phyloP scores from a whole-genome alignment of 495 filamentous ascomycete species.

The Chlorociboria aeruginascens region DNA sequence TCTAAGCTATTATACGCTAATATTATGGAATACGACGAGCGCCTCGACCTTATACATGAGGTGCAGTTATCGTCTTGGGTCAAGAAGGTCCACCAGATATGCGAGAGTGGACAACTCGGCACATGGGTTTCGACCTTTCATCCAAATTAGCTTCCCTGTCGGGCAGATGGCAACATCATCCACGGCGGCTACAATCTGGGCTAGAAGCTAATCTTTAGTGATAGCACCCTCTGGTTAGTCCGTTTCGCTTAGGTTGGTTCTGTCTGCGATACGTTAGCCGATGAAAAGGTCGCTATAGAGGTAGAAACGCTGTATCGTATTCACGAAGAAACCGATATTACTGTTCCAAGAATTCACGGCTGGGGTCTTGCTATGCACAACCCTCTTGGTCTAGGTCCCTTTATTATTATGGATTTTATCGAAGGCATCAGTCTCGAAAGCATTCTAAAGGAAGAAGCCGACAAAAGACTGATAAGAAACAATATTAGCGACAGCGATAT shows the following conservation, averaged over 20 bases:
- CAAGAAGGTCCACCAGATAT: slow-evolving; percentile 22
- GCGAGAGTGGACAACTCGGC: slow-evolving; percentile 3
- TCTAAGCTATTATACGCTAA: not conserved
- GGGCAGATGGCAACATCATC: not conserved
- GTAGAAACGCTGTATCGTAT: not conserved
- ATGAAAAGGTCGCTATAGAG: not conserved
- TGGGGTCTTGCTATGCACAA: not conserved
- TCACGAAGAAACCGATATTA: not conserved
- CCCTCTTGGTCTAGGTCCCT: not conserved
- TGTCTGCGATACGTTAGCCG: slow-evolving; percentile 5
- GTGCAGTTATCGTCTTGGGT: slow-evolving; percentile 17
- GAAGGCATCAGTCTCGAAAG: not conserved
- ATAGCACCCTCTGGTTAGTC: not conserved
- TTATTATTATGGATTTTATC: not conserved
- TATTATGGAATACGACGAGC: not conserved
- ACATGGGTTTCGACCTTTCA: not conserved
- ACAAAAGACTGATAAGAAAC: too few species aligned
- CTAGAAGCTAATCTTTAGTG: not conserved
- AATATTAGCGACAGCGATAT: too few species aligned
- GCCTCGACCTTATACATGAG: not conserved
- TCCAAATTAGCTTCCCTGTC: not conserved
- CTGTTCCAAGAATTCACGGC: not conserved
- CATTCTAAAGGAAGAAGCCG: not conserved
- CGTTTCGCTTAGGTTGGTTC: not conserved
- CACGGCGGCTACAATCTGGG: not conserved